Conservation (phyloP, 2,329 filamentous ascomycete genomes). For the Teratosphaeria viscida region DNA sequence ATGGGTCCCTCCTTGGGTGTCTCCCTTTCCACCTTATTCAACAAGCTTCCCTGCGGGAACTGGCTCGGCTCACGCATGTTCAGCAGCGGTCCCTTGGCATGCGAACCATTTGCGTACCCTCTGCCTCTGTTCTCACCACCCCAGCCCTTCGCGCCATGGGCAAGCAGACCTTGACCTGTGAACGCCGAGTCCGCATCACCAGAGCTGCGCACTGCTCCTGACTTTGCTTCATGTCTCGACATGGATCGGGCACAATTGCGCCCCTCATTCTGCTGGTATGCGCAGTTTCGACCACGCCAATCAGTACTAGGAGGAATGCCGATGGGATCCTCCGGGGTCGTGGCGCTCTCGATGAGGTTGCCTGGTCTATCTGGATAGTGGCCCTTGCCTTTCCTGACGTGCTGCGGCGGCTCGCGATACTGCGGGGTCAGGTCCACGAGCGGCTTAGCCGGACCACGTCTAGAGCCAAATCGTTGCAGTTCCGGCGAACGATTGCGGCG, state of each 20-base stretch:
- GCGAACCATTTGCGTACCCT: conserved; percentile 36
- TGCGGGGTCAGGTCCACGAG: conserved; percentile 58
- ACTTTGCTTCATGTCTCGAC: conserved; percentile 5
- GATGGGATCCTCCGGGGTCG: conserved; percentile 33
- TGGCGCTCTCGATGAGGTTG: conserved; percentile 37
- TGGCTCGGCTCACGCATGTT: conserved; percentile 31
- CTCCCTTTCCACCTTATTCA: conserved; percentile 31
- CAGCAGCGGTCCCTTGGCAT: conserved; percentile 36
- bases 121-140: conserved; percentile 29
- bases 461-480: conserved; percentile 37
- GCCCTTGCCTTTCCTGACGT: conserved; percentile 38
- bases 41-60: conserved; percentile 39
- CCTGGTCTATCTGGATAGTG: conserved; percentile 28
- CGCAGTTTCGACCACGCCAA: conserved; percentile 30
- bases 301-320: conserved; percentile 32
- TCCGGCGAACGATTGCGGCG: conserved; percentile 21
- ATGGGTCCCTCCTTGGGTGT: conserved; percentile 23
- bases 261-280: neutral
- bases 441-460: conserved; percentile 40
- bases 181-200: conserved; percentile 23
- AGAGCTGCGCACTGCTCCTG: conserved; percentile 1
- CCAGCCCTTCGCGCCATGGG: conserved; percentile 30
- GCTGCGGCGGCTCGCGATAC: conserved; percentile 54
- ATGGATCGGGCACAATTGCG: conserved; percentile 6
- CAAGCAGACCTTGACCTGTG: conserved; percentile 35